A percentile compares a stretch with the other conserved stretches of the same genome.
Conservation (phyloP, 2,329 filamentous ascomycete genomes). For the Penicillium sp. region DNA sequence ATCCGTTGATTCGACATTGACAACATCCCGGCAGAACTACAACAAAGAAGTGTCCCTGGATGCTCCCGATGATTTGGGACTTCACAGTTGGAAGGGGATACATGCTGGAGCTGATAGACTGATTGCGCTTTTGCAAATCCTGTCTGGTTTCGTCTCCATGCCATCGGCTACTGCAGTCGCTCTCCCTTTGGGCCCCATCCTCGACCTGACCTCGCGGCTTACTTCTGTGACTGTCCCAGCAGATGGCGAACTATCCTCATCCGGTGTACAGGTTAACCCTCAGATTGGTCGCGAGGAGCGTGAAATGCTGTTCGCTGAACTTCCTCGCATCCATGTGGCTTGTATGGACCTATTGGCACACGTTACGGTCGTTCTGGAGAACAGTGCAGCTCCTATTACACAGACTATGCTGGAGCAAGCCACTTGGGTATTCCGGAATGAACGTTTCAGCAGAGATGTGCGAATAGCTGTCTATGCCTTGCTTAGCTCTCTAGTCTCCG, state of each 20-base stretch:
- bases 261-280: constrained; percentile 59
- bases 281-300: constrained; percentile 75
- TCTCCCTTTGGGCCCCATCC: constrained; percentile 61
- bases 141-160: constrained; percentile 59
- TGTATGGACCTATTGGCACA: constrained; percentile 58
- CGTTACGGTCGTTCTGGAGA: constrained; percentile 55
- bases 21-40: constrained; percentile 34
- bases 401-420: constrained; percentile 66
- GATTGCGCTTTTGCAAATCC: constrained; percentile 58
- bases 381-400: constrained; percentile 55
- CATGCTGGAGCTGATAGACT: constrained; percentile 66
- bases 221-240: constrained; percentile 58
- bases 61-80: constrained; percentile 42
- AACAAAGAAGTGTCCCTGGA: constrained; percentile 35
- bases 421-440: constrained; percentile 61
- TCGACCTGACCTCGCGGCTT: constrained; percentile 66
- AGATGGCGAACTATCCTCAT: constrained; percentile 33
- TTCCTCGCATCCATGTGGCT: constrained; percentile 70
- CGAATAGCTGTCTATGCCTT: constrained; percentile 59
- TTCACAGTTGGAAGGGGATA: constrained; percentile 72
- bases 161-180: constrained; percentile 62
- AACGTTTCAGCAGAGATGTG: constrained; percentile 48
- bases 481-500: constrained; percentile 52
- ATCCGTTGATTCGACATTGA: constrained; percentile 49
- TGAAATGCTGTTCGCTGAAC: constrained; percentile 66